Evolutionary conservation across 257 asterid species (phyloP), one percentile per base, ranked within the genome.

Genomic region (Linaria vulgaris): DNA sequence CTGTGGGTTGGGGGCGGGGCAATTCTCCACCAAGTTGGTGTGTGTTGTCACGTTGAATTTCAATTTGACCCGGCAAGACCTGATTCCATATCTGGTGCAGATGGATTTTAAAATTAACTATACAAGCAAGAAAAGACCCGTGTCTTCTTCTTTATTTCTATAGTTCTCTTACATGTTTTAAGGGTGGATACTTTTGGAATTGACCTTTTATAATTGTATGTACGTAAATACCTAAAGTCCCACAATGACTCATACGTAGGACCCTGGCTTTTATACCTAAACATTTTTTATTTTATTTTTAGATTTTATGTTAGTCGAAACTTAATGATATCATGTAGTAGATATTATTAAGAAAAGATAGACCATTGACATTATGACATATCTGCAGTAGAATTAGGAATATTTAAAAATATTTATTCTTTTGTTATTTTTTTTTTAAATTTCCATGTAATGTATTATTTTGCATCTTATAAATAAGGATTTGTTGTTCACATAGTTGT

Each of bases 11-110:
- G 46, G 69, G 20, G 45, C 64, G 66, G 62, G 68, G 60, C 76
- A 66, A 52, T 49, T 66, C 60, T 66, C 72, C 69, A 63, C 66
- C 74, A 45, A 56, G 71, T 58, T 63, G 54, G 57, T 61, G 9
- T 72, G 49, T 50, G 44, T 72, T 63, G 72, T 66, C 73, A 67
- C 23, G 31, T 61, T 31, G 69, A 74, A 71, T 56, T 69, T 54
- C 73, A 70, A 38, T 56, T 79, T 77, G 77, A 75, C 77, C 81
- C 75, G 80, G 74, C 85, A 81, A 77, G 58, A 73, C 46, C 78
- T 61, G 78, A 68, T 52, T 31, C 23, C 71, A 38, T 66, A 64
- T 68, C 72, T 76, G 70, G 72, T 71, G 77, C 43, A 63, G 12
- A 23, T 12, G 34, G 56, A 54, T 39, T 76, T 52, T 61, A 61